These are phyloP conservation scores for Mortierella hygrophila DNA, from an alignment of 192 early-diverging fungal genomes.

Conservation along the genomic window DNA sequence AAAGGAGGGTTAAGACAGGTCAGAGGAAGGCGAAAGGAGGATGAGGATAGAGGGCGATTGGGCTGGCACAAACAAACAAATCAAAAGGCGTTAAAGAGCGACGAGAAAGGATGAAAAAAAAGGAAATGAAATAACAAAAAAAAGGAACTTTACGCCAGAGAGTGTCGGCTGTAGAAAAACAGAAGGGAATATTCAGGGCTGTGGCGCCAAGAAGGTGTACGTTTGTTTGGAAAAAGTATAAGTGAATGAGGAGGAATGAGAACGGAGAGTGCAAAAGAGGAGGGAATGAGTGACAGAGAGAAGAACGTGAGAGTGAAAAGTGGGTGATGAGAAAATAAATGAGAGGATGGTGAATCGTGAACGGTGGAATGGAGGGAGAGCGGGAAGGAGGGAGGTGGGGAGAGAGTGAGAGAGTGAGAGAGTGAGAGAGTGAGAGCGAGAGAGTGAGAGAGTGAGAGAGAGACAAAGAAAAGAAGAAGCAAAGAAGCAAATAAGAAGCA, in stretches of 20 bases:
- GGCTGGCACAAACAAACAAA: not conserved
- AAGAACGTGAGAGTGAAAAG: not conserved
- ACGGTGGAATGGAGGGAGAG: not conserved
- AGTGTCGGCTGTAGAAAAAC: not conserved
- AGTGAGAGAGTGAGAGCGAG: not conserved
- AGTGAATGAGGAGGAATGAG: not conserved
- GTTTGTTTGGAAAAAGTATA: not conserved
- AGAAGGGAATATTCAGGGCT: not conserved
- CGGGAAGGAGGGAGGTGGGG: not conserved
- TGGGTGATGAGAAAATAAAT: not conserved
- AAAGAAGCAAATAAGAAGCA: not conserved
- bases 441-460: not conserved
- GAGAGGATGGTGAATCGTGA: not conserved
- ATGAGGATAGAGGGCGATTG: not conserved
- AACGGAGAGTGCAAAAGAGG: not conserved
- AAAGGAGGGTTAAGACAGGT: not conserved
- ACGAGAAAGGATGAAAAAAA: not conserved
- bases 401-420: not conserved
- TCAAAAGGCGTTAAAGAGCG: not conserved
- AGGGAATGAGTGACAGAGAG: not conserved
- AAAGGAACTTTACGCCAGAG: not conserved
- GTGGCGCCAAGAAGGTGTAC: slow-evolving; percentile 1
- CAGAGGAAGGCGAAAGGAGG: not conserved
- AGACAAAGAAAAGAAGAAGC: not conserved
- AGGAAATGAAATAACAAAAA: not conserved